These are phyloP conservation scores for Phytophthora crassamura DNA, from an alignment of 352 stramenopile species.

Conservation along the genomic window DNA sequence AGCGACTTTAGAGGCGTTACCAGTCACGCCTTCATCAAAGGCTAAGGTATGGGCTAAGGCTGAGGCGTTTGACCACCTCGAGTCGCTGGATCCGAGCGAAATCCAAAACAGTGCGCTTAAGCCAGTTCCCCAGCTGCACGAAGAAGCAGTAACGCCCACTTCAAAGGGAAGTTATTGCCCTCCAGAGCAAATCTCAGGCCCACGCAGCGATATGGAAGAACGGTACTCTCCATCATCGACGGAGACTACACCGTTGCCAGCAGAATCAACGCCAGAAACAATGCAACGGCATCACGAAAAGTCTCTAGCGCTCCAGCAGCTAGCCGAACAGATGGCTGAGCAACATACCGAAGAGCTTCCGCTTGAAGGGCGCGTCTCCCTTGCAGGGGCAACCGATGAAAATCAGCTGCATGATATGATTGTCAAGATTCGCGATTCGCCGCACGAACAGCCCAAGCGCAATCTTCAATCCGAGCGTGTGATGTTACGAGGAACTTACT, in stretches of 20 bases:
- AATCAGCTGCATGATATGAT: conserved; percentile 46
- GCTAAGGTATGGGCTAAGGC: conserved; percentile 12
- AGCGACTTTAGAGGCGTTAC: conserved; percentile 35
- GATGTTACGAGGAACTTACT: conserved; percentile 72
- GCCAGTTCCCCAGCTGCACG: background rate
- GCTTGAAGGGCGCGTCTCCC: conserved; percentile 16
- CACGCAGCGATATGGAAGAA: conserved; percentile 6
- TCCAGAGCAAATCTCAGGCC: conserved; percentile 8
- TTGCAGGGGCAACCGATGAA: conserved; percentile 30
- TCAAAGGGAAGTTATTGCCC: background rate
- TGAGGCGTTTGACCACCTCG: conserved; percentile 24
- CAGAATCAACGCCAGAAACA: background rate
- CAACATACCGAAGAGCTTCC: conserved; percentile 1
- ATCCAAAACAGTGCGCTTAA: conserved; percentile 6
- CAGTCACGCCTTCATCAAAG: conserved; percentile 23
- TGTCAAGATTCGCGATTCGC: conserved; percentile 60
- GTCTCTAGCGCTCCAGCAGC: conserved; percentile 21
- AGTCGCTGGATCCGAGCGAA: conserved; percentile 15
- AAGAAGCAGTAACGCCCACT: conserved; percentile 1
- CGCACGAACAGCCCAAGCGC: conserved; percentile 44
- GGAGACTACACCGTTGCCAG: conserved; percentile 7
- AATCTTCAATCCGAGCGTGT: conserved; percentile 60
- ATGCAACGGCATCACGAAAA: conserved; percentile 21
- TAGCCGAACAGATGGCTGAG: conserved; percentile 20
- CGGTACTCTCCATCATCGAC: conserved; percentile 22